These are phyloP conservation scores for Tephrocybe rancida DNA, from an alignment of 768 basidiomycete species.

Conservation along the genomic window DNA sequence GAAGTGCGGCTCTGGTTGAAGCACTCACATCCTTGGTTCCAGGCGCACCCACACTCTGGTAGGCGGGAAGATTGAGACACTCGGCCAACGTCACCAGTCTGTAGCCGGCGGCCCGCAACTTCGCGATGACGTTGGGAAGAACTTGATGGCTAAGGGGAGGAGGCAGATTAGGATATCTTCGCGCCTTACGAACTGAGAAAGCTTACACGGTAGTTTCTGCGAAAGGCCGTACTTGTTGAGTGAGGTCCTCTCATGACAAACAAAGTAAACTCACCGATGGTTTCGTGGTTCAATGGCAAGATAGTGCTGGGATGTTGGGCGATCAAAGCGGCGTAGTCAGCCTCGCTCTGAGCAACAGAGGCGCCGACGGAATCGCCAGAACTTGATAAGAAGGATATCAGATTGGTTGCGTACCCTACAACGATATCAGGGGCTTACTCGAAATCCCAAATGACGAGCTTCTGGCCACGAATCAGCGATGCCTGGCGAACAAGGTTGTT, in stretches of 20 bases:
- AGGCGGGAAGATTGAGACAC: conserved; percentile 38
- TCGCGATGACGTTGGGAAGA: conserved; percentile 38
- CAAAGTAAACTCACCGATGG: conserved; percentile 25
- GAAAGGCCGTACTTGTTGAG: neutral
- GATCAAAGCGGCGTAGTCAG: conserved; percentile 29
- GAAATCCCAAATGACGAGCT: conserved; percentile 39
- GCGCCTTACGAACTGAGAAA: neutral
- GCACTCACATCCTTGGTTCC: conserved; percentile 32
- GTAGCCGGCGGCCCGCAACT: conserved; percentile 39
- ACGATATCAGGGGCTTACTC: conserved; percentile 14
- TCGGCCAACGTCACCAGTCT: conserved; percentile 43
- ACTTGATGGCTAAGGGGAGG: conserved; percentile 30
- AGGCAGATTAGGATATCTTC: neutral
- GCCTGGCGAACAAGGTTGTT: conserved; percentile 48
- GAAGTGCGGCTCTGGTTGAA: neutral
- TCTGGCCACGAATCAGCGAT: conserved; percentile 34
- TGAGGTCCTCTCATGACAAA: neutral
- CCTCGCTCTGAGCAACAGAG: conserved; percentile 32
- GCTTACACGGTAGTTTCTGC: conserved; percentile 42
- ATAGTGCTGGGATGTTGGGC: conserved; percentile 33
- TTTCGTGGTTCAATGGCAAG: conserved; percentile 46
- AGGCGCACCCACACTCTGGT: conserved; percentile 32
- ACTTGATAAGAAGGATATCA: conserved; percentile 18
- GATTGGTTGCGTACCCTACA: neutral
- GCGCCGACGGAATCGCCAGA: conserved; percentile 41